A percentile compares a stretch with the other conserved stretches of the same genome.
Evolutionary conservation across 2,329 filamentous ascomycete genomes (phyloP).

Genomic region (Calonectria henricotiae): DNA sequence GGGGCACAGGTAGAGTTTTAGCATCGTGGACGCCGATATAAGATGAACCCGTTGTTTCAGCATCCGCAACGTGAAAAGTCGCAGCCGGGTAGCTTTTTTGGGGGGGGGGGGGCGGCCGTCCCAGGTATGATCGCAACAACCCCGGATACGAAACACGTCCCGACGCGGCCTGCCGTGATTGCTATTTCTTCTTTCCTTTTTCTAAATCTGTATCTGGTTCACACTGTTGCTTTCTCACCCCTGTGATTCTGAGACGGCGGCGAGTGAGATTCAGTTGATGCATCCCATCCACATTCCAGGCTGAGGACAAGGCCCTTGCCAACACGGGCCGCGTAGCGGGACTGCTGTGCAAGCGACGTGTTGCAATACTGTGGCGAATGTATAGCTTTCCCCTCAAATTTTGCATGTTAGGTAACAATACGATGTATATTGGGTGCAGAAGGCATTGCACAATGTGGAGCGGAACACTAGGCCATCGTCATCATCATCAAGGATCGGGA

Average conservation of each 20-base stretch:
- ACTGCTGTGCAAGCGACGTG: constrained; percentile 24
- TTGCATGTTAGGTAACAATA: constrained; percentile 5
- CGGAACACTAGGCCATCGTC: constrained; percentile 8
- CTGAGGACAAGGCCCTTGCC: constrained; percentile 11
- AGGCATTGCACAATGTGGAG: constrained; percentile 5
- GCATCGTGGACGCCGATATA: constrained; percentile 18
- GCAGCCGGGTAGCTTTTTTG: constrained; percentile 28
- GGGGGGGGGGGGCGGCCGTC: constrained; percentile 11
- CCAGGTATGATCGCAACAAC: constrained; percentile 4
- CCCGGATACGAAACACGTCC: constrained; percentile 6
- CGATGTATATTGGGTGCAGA: constrained; percentile 17
- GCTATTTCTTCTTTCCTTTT: not conserved
- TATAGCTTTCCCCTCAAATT: constrained; percentile 2
- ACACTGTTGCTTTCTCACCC: not conserved
- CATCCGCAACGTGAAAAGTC: constrained; percentile 28
- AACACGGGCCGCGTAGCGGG: constrained; percentile 27
- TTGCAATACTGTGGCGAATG: constrained; percentile 16
- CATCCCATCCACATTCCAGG: constrained; percentile 23
- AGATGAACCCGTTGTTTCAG: constrained; percentile 35
- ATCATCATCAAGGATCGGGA: constrained; percentile 32
- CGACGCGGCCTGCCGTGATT: constrained; percentile 9
- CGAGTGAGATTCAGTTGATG: constrained; percentile 26
- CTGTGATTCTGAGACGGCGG: constrained; percentile 29
- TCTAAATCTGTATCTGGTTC: not conserved
- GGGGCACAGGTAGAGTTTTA: not conserved